These are phyloP conservation scores for Tulasnella sp. DNA, from an alignment of 768 basidiomycete species.

Conservation along the genomic window DNA sequence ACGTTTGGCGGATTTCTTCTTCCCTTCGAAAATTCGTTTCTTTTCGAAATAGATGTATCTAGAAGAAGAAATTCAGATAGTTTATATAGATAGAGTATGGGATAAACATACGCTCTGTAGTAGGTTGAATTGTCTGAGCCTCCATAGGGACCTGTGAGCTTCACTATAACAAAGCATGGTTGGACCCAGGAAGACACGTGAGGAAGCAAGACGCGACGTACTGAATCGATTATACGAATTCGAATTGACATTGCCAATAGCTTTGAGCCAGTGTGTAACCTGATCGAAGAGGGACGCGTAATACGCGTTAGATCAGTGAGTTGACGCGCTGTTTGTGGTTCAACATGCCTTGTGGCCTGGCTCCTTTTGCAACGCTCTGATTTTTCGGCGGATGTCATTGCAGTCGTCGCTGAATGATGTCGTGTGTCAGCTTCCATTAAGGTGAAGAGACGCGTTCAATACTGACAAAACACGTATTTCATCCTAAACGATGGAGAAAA, in stretches of 20 bases:
- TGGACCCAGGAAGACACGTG: background rate
- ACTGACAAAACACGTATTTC: slow-evolving; percentile 27
- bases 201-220: slow-evolving; percentile 20
- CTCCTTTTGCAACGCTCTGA: slow-evolving; percentile 30
- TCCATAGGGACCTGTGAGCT: slow-evolving; percentile 29
- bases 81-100: background rate
- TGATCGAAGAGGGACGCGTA: slow-evolving; percentile 16
- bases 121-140: slow-evolving; percentile 37
- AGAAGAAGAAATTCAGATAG: slow-evolving; percentile 1
- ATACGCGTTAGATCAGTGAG: background rate
- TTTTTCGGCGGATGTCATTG: slow-evolving; percentile 37
- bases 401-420: slow-evolving; percentile 30
- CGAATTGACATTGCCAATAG: slow-evolving; percentile 35
- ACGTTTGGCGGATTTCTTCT: slow-evolving; percentile 35
- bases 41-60: slow-evolving; percentile 41
- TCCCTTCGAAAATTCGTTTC: slow-evolving; percentile 34
- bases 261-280: slow-evolving; percentile 35
- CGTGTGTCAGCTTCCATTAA: background rate
- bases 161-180: slow-evolving; percentile 26
- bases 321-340: background rate
- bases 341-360: slow-evolving; percentile 32
- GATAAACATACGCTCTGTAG: slow-evolving; percentile 30
- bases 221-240: slow-evolving; percentile 37
- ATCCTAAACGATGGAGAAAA: slow-evolving; percentile 16
- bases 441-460: slow-evolving; percentile 1